Conservation (phyloP, 345 rosid species). For the Reutealis trisperma region DNA sequence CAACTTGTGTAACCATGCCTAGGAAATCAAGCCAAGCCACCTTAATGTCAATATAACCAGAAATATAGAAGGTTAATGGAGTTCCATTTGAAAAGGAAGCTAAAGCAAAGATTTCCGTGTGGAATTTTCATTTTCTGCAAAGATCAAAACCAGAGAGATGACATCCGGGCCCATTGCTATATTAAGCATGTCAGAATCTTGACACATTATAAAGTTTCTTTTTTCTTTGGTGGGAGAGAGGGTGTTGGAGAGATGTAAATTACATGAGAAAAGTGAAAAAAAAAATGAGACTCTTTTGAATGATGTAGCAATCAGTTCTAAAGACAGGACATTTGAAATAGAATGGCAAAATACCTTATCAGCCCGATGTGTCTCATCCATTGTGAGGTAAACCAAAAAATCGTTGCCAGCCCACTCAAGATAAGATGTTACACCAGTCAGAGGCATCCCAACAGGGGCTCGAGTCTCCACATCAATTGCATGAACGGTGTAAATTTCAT, state of each 20-base stretch:
- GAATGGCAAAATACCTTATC: constrained; percentile 60
- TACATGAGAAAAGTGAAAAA: too few relatives aligned
- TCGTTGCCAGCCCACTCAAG: constrained; percentile 85
- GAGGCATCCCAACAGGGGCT: constrained; percentile 50
- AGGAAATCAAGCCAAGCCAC: constrained; percentile 21
- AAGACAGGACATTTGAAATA: background rate
- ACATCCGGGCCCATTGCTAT: too few relatives aligned
- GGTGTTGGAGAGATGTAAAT: too few relatives aligned
- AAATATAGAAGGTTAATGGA: background rate
- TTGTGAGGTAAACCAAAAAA: constrained; percentile 72
- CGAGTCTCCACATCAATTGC: constrained; percentile 66
- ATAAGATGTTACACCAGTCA: constrained; percentile 51
- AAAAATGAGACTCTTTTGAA: too few relatives aligned
- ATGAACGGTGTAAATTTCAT: constrained; percentile 64
- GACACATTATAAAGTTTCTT: too few relatives aligned
- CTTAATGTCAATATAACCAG: background rate
- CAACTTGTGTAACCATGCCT: constrained; percentile 93
- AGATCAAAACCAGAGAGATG: background rate
- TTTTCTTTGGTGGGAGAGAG: too few relatives aligned
- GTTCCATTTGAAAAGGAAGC: background rate
- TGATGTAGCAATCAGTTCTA: too few relatives aligned
- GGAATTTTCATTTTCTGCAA: background rate
- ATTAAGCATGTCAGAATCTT: too few relatives aligned
- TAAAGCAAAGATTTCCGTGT: background rate
- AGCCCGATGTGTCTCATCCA: constrained; percentile 85